Base-by-base conservation (phyloP, 2,329 filamentous ascomycete species). In the Stylonectria norvegica region DNA sequence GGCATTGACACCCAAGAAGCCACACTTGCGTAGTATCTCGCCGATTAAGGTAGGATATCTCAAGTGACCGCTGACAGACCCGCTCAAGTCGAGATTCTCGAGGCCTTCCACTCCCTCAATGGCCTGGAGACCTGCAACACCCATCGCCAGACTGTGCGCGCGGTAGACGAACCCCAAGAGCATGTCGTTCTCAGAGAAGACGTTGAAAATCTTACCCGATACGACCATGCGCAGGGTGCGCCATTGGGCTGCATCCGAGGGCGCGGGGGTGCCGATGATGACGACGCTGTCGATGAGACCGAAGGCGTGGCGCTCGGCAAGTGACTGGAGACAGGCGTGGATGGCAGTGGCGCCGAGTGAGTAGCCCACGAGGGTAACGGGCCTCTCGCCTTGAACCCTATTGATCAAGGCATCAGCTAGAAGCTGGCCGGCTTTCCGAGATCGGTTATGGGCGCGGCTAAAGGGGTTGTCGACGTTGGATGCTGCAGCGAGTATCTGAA, bases 91-190 rank as follows among this genome's bases (percentile, higher is more conserved):
- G 12, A 79, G 53, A 45, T 79, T 79, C 45, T 73, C 62, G 58
- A 93, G 74, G 3, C 84, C 84, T 5, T 78, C 73, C 12, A 90
- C 78, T 7, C 73, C 76, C 42, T 80, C 56, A 17, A 94, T 78
- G 20, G 80, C 73, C 59, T 95, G 86, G 2, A 97, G 69, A 0
- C 90, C 91, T 0, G 89, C 89, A 29, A 95, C 79, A 4, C 90
- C 90, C 28, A 86, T 76, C 49, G 93, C 85, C 19, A 95, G 77
- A 43, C 83, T 89, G 28, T 86, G 89, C 3, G 88, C 84, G 31
- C 90, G 81, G 62, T 96, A 95, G 14, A 95, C 70, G 59, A 95
- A 91, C 1, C 81, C 89, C 1, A 96, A 79, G 20, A 96, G 81
- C 56, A 88, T 86, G 63, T 96, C 90, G 45, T 93, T 90, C 37